Percentiles rank a stretch among this genome's conserved stretches.
These are phyloP conservation scores for Aspergillus pseudoviridinutans DNA, from an alignment of 2,329 filamentous ascomycete species.

Conservation along the genomic window DNA sequence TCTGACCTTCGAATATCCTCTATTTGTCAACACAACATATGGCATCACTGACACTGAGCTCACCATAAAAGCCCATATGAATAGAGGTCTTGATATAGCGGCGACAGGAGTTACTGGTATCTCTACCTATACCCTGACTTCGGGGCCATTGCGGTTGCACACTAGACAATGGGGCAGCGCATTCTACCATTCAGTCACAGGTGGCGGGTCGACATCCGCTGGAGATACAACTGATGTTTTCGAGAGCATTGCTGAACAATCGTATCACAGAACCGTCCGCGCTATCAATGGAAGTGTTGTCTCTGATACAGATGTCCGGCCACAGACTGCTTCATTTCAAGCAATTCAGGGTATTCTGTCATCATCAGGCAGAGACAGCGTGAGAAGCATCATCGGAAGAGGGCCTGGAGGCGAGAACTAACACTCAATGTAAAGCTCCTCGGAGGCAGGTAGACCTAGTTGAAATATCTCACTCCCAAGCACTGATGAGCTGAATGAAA, in stretches of 20 bases:
- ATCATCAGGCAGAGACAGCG: not conserved
- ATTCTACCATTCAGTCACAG: conserved; percentile 19
- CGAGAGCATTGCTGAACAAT: conserved; percentile 16
- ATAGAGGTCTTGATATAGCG: conserved; percentile 46
- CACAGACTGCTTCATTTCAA: not conserved
- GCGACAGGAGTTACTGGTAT: conserved; percentile 42
- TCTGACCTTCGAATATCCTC: conserved; percentile 55
- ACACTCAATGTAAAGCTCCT: not conserved
- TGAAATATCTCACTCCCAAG: not conserved
- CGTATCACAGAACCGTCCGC: conserved; percentile 20
- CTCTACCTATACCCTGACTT: conserved; percentile 58
- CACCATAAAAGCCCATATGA: conserved; percentile 47
- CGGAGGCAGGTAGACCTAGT: not conserved
- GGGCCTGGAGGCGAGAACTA: not conserved
- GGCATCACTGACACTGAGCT: conserved; percentile 46
- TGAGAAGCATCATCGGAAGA: not conserved
- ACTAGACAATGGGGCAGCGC: conserved; percentile 29
- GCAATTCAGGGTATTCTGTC: not conserved
- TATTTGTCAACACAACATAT: conserved; percentile 55
- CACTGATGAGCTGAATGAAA: not conserved
- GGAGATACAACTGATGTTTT: conserved; percentile 28
- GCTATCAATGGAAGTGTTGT: conserved; percentile 27
- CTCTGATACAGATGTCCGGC: conserved; percentile 7
- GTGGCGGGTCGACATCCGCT: conserved; percentile 21
- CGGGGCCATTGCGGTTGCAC: conserved; percentile 21